phyloP scores from a whole-genome alignment of 2,329 filamentous ascomycete species.

The Metarhizium anisopliae region DNA sequence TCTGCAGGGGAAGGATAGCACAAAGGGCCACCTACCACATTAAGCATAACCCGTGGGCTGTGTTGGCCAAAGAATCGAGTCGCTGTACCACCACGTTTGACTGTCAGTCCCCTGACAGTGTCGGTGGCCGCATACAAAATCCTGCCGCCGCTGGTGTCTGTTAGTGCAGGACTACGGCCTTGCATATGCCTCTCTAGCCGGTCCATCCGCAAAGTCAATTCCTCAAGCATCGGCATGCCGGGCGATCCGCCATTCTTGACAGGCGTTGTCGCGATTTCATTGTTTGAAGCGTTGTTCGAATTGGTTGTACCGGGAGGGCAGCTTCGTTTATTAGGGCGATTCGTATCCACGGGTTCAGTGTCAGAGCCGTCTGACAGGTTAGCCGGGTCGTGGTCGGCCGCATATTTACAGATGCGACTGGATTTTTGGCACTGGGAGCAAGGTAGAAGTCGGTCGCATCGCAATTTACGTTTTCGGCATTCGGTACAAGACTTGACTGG shows the following conservation, averaged over 20 bases:
- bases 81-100: constrained; percentile 36
- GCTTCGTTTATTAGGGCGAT: constrained; percentile 30
- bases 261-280: constrained; percentile 16
- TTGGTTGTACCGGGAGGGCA: constrained; percentile 19
- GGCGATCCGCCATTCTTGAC: constrained; percentile 23
- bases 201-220: constrained; percentile 41
- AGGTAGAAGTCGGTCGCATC: constrained; percentile 46
- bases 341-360: constrained; percentile 21
- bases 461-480: constrained; percentile 48
- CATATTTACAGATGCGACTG: constrained; percentile 43
- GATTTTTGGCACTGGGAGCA: constrained; percentile 52
- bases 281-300: constrained; percentile 12
- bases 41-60: constrained; percentile 42
- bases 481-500: constrained; percentile 49
- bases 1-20: background rate
- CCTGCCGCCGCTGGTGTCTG: constrained; percentile 23
- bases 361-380: constrained; percentile 43
- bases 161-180: constrained; percentile 30
- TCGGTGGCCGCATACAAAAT: constrained; percentile 28
- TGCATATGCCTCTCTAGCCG: constrained; percentile 43
- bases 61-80: constrained; percentile 46
- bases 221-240: constrained; percentile 31
- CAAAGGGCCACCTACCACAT: constrained; percentile 33
- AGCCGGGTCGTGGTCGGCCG: constrained; percentile 37
- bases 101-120: constrained; percentile 40